Base-by-base conservation (phyloP, 2,329 filamentous ascomycete genomes). In the Pseudocercospora eumusae region DNA sequence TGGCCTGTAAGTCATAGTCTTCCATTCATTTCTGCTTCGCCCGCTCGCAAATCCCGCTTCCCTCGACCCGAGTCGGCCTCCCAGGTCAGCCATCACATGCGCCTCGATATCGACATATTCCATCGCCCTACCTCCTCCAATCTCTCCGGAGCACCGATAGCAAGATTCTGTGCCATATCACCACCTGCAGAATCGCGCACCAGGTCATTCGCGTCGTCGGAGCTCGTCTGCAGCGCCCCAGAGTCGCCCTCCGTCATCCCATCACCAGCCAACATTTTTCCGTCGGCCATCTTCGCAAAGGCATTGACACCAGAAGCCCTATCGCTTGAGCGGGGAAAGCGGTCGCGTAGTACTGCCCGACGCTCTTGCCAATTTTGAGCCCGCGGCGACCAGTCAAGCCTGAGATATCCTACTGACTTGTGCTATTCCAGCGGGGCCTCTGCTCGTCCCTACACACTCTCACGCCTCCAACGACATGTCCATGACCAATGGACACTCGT, bases 401-500 rank as follows among this genome's bases (percentile, higher is more conserved):
- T 53, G 66, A 74, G 68, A 63, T 69, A 73, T 68, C 67, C 56
- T 72, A 75, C 79, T 81, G 75, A 80, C 77, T 70, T 74, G 76
- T 73, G 76, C 65, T 63, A 60, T 65, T 68, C 66, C 68, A 86
- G 84, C 82, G 80, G 83, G 83, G 83, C 86, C 84, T 82, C 82
- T 83, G 81, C 79, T 82, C 78, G 83, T 84, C 79, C 81, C 82
- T 77, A 82, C 82, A 80, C 84, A 81, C 75, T 86, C 88, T 81
- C 75, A 77, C 71, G 53, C 66, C 60, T 58, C 64, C 40, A 66
- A 68, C 68, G 70, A 72, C 71, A 81, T 86, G 77, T 82, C 85
- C 78, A 81, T 86, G 73, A 82, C 84, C 72, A 90, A 92, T 78
- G 89, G 88, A 74, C 84, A 88, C 76, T 74, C 81, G 70, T 84